These are phyloP conservation scores for Phytophthora lateralis DNA, from an alignment of 352 stramenopile species.

Conservation along the genomic window DNA sequence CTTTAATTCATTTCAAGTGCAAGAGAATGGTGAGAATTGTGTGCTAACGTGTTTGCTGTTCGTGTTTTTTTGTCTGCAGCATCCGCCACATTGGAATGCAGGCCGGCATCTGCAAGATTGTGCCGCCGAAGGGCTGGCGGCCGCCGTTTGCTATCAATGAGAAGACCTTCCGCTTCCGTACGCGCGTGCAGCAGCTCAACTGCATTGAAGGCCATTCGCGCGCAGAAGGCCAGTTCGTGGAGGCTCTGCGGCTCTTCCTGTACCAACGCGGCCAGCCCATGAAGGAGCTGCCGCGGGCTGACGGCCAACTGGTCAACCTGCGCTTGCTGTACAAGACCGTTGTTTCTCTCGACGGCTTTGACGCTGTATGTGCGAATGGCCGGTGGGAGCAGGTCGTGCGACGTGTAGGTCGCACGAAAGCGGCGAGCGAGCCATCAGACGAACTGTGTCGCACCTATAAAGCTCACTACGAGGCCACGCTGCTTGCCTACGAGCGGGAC, in stretches of 20 bases:
- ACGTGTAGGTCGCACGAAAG: conserved; percentile 63
- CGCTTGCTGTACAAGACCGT: conserved; percentile 75
- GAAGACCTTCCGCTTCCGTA: conserved; percentile 91
- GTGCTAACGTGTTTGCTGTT: conserved; percentile 7
- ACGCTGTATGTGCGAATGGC: conserved; percentile 39
- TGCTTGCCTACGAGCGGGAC: conserved; percentile 64
- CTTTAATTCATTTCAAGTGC: background rate
- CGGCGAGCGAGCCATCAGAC: conserved; percentile 45
- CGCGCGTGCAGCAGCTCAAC: conserved; percentile 96
- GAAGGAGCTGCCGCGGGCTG: conserved; percentile 70
- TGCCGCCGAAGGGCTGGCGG: conserved; percentile 95
- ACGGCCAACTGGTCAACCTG: conserved; percentile 79
- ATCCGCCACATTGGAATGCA: conserved; percentile 91
- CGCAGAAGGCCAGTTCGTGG: conserved; percentile 82
- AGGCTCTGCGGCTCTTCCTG: conserved; percentile 80
- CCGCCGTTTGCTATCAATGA: conserved; percentile 90
- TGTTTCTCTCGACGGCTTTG: conserved; percentile 53
- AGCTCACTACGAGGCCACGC: conserved; percentile 53
- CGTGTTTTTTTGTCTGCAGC: conserved; percentile 30
- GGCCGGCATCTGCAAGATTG: conserved; percentile 99
- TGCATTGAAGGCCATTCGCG: conserved; percentile 84
- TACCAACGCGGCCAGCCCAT: conserved; percentile 81
- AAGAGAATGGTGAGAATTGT: background rate
- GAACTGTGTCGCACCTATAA: conserved; percentile 58
- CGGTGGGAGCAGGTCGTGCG: conserved; percentile 66